Evolutionary conservation across 768 basidiomycete species (phyloP).

Genomic region (Calocera cornea): DNA sequence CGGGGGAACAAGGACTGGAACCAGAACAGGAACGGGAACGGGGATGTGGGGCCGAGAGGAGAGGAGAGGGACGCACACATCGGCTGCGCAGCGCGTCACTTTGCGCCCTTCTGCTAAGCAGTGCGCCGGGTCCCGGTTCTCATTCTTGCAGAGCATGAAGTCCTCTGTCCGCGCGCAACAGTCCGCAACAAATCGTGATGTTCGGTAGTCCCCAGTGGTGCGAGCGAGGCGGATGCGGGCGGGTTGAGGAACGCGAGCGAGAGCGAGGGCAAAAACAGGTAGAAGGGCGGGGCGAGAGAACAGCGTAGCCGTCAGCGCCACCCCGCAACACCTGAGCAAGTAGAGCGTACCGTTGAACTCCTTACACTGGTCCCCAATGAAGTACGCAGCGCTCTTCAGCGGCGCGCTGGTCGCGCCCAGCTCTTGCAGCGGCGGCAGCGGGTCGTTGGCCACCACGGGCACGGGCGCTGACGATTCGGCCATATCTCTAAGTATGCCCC

Average conservation of each 20-base stretch:
- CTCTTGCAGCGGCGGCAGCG: slow-evolving; percentile 67
- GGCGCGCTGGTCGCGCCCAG: slow-evolving; percentile 84
- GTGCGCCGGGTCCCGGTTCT: slow-evolving; percentile 77
- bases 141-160: slow-evolving; percentile 95
- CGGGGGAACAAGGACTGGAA: neutral
- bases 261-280: too few relatives aligned
- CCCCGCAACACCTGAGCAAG: slow-evolving; percentile 8
- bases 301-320: neutral
- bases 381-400: slow-evolving; percentile 91
- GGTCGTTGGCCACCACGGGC: neutral
- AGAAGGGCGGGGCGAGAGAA: too few relatives aligned
- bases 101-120: slow-evolving; percentile 92
- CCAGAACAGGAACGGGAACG: neutral
- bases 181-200: neutral
- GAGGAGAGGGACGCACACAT: slow-evolving; percentile 42
- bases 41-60: neutral
- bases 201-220: too few relatives aligned
- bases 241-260: too few relatives aligned
- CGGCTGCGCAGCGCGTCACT: slow-evolving; percentile 88
- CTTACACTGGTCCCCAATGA: slow-evolving; percentile 90
- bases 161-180: slow-evolving; percentile 41
- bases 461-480: too few relatives aligned
- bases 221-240: too few relatives aligned
- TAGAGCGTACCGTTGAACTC: slow-evolving; percentile 74
- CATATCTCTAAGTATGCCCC: too few relatives aligned